Evolutionary conservation across 2,329 filamentous ascomycete genomes (phyloP).

Genomic region (Calonectria honghensis): DNA sequence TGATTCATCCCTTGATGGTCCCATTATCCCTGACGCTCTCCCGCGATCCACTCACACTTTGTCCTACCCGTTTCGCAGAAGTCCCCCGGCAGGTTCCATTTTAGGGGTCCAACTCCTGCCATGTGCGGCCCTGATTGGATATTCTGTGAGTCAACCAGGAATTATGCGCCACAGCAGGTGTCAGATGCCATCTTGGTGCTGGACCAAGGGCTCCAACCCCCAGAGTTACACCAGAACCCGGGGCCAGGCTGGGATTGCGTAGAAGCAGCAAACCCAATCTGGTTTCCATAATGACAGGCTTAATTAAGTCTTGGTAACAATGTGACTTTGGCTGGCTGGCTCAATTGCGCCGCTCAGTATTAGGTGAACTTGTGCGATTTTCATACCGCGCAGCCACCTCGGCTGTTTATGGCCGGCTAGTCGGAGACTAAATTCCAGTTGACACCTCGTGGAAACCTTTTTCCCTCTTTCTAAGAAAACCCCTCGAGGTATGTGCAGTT

Average conservation of each 20-base stretch:
- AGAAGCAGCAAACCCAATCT: slow-evolving; percentile 23
- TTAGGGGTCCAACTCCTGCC: slow-evolving; percentile 50
- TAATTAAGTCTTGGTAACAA: background rate
- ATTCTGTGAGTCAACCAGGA: slow-evolving; percentile 19
- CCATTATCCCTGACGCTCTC: slow-evolving; percentile 46
- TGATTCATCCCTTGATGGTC: slow-evolving; percentile 41
- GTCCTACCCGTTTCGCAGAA: slow-evolving; percentile 49
- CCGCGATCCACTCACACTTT: slow-evolving; percentile 50
- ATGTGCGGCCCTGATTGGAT: slow-evolving; percentile 44
- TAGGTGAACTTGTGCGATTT: background rate
- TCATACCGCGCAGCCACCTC: background rate
- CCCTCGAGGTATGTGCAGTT: background rate
- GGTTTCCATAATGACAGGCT: background rate
- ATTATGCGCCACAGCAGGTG: slow-evolving; percentile 34
- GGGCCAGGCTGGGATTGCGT: background rate
- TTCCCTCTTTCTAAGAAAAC: background rate
- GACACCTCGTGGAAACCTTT: background rate
- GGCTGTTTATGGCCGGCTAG: background rate
- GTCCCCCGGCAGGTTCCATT: slow-evolving; percentile 43
- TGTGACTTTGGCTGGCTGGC: slow-evolving; percentile 12
- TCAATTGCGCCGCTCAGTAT: background rate
- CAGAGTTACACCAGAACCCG: slow-evolving; percentile 15
- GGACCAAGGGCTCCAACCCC: slow-evolving; percentile 3
- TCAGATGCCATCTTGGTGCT: slow-evolving; percentile 3
- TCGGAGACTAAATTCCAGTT: slow-evolving; percentile 9